Evolutionary conservation across 202 grass and related monocot genomes (phyloP), one percentile per base, ranked within the genome.

Genomic region (Eragrostis tef): DNA sequence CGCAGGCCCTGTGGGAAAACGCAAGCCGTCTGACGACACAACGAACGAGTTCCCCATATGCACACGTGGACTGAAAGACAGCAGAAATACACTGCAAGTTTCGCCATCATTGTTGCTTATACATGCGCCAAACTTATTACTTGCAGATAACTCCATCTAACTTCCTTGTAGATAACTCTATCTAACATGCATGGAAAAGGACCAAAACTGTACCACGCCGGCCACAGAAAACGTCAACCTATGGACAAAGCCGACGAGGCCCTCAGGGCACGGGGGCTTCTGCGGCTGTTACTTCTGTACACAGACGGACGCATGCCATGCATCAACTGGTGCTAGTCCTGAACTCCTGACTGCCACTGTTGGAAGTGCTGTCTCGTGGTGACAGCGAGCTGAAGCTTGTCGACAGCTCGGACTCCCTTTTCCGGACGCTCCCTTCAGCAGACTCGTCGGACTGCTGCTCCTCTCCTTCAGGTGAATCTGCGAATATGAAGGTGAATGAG

Each of bases 321-420:
- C 54, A 45, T 45, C 73, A 25, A 26, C 14, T 49, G 16, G 29
- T 26, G 58, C 58, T 61, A 61, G 58, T 26, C 22, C 58, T 61
- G 22, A 25, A 13, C 24, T 21, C 44, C 57, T 36, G 24, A 12
- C 15, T 20, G 42, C 17, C 26, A 25, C 22, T 15, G 31, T 31
- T 46, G 60, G 7, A 59, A 61, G 11, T 1, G 6, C 0, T 17
- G 46, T 24, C 71, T 77, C 58, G 77, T 17, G 82, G 36, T 58
- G 92, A 91, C 0, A 71, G 50, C 45, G 80, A 75, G 79, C 92
- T 91, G 46, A 86, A 79, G 82, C 92, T 91, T 82, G 82, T 87
- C 11, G 77, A 71, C 71, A 88, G 52, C 39, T 98, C 92, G 41
- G 83, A 76, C 44, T 85, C 75, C 58, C 34, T 67, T 49, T 27